These are phyloP conservation scores for Alloascoidea africana DNA, from an alignment of 805 yeast species.

Conservation along the genomic window DNA sequence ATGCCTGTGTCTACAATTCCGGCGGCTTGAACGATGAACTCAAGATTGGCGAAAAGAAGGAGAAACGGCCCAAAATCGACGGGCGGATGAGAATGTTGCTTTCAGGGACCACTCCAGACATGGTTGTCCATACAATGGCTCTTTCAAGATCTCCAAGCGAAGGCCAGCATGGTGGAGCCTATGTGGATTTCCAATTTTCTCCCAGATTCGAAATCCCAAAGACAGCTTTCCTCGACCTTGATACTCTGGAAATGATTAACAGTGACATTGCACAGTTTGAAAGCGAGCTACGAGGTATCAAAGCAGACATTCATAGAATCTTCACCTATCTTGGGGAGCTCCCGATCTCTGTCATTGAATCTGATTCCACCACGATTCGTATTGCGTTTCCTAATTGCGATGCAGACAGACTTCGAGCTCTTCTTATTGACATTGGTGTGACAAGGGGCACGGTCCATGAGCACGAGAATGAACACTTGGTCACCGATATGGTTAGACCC, in stretches of 20 bases:
- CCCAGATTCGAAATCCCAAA: background rate
- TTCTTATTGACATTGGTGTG: background rate
- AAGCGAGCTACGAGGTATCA: background rate
- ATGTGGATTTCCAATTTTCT: background rate
- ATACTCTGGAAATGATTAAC: background rate
- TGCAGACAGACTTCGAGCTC: background rate
- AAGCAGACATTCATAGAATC: background rate
- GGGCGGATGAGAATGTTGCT: background rate
- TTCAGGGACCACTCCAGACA: background rate
- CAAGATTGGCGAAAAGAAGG: too few species aligned
- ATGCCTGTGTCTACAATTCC: too few species aligned
- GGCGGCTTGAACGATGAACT: too few species aligned
- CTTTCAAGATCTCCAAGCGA: background rate
- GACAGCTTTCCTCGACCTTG: background rate
- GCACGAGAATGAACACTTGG: too few species aligned
- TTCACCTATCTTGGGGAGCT: background rate
- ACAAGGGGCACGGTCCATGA: background rate
- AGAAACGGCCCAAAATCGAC: too few species aligned
- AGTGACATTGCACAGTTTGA: background rate
- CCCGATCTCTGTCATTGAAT: background rate
- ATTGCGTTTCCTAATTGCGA: background rate
- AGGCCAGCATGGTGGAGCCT: background rate
- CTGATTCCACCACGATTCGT: too few species aligned
- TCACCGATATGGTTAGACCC: too few species aligned
- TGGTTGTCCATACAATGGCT: slow-evolving; percentile 1